Evolutionary conservation across 805 yeast species (phyloP).

Genomic region (Saccharomycopsis fermentans): DNA sequence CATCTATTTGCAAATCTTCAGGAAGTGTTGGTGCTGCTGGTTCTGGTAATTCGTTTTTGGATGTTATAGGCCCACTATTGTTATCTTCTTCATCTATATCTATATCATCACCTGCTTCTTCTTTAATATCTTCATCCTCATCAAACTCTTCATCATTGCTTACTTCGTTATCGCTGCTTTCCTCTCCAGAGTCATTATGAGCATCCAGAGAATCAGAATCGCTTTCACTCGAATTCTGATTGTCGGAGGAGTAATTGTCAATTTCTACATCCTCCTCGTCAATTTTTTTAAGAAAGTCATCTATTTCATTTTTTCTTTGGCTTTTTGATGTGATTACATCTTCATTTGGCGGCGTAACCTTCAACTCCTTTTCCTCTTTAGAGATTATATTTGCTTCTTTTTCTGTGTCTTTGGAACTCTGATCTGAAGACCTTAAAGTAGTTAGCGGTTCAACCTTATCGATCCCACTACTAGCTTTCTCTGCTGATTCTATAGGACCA

Average conservation of each 20-base stretch:
- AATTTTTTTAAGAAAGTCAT: neutral
- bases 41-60: conserved; percentile 67
- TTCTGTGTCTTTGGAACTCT: neutral
- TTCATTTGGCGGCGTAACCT: too few species aligned
- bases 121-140: conserved; percentile 21
- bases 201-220: neutral
- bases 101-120: conserved; percentile 19
- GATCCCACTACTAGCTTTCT: too few species aligned
- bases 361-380: too few species aligned
- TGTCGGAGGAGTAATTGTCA: conserved; percentile 3
- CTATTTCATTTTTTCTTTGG: conserved; percentile 4
- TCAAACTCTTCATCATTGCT: conserved; percentile 26
- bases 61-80: conserved; percentile 54
- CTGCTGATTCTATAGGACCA: too few species aligned
- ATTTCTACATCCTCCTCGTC: neutral
- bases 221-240: neutral
- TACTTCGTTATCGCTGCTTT: conserved; percentile 8
- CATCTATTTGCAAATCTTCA: conserved; percentile 47
- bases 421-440: neutral
- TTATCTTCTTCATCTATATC: conserved; percentile 34
- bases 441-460: too few species aligned
- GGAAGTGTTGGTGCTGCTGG: conserved; percentile 64
- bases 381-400: neutral
- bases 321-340: too few species aligned
- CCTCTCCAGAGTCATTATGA: conserved; percentile 5